Evolutionary conservation across 1,284 basidiomycete genomes (phyloP), one percentile per base, ranked within the genome.

Genomic region (Schizophyllum commune): DNA sequence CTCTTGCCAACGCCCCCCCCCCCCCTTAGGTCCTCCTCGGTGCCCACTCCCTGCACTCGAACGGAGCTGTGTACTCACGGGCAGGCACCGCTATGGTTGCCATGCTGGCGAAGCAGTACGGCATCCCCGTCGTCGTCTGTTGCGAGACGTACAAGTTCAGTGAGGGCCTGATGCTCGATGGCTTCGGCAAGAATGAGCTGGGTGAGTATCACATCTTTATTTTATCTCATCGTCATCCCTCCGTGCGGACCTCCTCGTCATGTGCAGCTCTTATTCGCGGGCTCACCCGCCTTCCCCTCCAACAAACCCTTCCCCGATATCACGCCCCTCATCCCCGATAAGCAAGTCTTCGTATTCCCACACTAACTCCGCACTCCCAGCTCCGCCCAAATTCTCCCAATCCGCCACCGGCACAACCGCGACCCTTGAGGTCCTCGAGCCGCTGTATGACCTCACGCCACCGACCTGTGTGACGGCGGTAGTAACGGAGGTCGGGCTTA

Each of bases 81-180:
- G 92, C 95, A 0, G 97, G 97, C 22, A 98, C 96, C 1, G 96
- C 96, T 0, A 84, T 96, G 65, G 93, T 98, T 21, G 94, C 96
- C 0, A 96, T 99, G 94, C 87, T 98, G 80, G 93, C 94, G 0
- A 92, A 94, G 72, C 85, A 87, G 60, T 85, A 91, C 69, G 88
- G 88, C 20, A 89, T 98, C 1, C 97, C 97, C 6, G 94, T 98
- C 17, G 87, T 99, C 58, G 94, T 96, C 17, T 98, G 95, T 68
- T 97, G 96, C 68, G 97, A 99, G 76, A 99, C 97, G 19, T 98
- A 98, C 80, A 99, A 99, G 74, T 98, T 97, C 69, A 91, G 91
- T 21, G 97, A 99, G 68, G 85, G 88, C 39, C 90, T 99, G 39
- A 89, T 94, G 72, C 79, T 99, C 58, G 97, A 99, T 74, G 91